Evolutionary conservation across 2,329 filamentous ascomycete genomes (phyloP), one percentile per base, ranked within the genome.

Genomic region (Diaporthe sp.): DNA sequence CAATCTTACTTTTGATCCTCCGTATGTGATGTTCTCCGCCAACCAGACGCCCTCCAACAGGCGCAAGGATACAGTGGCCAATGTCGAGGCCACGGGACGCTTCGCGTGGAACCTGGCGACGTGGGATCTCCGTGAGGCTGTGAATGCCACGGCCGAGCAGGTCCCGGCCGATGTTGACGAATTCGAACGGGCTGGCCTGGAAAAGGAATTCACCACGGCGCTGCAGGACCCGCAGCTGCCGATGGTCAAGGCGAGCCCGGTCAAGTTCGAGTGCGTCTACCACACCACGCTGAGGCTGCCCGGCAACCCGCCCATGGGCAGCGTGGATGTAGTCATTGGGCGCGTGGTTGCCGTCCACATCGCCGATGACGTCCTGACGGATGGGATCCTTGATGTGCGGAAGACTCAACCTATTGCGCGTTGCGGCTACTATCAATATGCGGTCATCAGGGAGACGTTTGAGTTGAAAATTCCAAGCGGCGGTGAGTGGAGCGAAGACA

Each of bases 61-160:
- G 0, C 87, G 88, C 75, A 92, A 92, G 80, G 90, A 92, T 82
- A 91, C 87, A 0, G 89, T 90, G 44, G 81, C 84, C 78, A 92
- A 92, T 80, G 88, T 84, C 77, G 89, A 92, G 80, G 78, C 84
- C 8, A 90, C 89, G 0, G 89, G 90, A 7, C 83, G 86, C 1
- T 92, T 92, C 79, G 87, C 86, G 78, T 92, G 90, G 90, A 91
- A 90, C 79, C 83, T 92, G 8, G 89, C 90, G 0, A 92, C 90
- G 0, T 92, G 85, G 79, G 85, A 85, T 1, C 81, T 92, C 13
- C 87, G 89, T 6, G 85, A 91, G 28, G 86, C 86, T 0, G 89
- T 92, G 55, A 92, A 92, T 78, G 83, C 85, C 28, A 87, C 87
- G 0, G 88, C 89, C 0, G 86, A 91, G 78, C 87, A 87, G 75